phyloP scores from a whole-genome alignment of 257 asterid genomes.

The Linaria vulgaris region DNA sequence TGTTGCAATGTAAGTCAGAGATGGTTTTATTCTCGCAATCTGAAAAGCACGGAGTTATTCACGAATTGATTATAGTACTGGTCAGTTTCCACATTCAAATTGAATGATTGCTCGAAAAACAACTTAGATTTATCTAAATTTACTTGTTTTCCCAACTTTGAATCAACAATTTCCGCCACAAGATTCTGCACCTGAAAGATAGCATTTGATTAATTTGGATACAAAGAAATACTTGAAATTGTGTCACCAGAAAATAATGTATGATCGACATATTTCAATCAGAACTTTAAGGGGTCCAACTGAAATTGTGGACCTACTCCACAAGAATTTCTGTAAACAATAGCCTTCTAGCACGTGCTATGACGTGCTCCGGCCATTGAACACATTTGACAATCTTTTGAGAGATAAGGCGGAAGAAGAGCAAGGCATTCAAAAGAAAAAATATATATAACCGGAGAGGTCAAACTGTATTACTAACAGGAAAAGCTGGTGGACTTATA shows the following conservation, averaged over 20 bases:
- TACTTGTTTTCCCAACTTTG: conserved; percentile 94
- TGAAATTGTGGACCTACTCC: too few relatives aligned
- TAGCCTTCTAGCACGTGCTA: too few relatives aligned
- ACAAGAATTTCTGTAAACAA: too few relatives aligned
- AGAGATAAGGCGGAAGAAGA: too few relatives aligned
- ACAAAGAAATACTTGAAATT: neutral
- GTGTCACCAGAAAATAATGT: too few relatives aligned
- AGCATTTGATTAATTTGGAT: conserved; percentile 12
- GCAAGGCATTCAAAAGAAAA: too few relatives aligned
- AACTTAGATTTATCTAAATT: conserved; percentile 1
- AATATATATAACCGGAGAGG: too few relatives aligned
- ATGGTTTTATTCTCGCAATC: conserved; percentile 81
- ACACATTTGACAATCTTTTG: too few relatives aligned
- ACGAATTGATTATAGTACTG: conserved; percentile 1
- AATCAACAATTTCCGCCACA: conserved; percentile 87
- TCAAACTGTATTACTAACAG: too few relatives aligned
- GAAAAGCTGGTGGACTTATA: too few relatives aligned
- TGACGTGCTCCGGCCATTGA: too few relatives aligned
- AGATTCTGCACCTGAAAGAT: conserved; percentile 80
- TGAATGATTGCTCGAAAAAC: conserved; percentile 1
- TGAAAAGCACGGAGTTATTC: conserved; percentile 27
- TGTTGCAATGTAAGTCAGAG: conserved; percentile 82
- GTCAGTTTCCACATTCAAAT: neutral
- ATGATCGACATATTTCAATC: too few relatives aligned
- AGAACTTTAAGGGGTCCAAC: neutral